Conservation (phyloP, 495 filamentous ascomycete species). For the Neurospora sp. region DNA sequence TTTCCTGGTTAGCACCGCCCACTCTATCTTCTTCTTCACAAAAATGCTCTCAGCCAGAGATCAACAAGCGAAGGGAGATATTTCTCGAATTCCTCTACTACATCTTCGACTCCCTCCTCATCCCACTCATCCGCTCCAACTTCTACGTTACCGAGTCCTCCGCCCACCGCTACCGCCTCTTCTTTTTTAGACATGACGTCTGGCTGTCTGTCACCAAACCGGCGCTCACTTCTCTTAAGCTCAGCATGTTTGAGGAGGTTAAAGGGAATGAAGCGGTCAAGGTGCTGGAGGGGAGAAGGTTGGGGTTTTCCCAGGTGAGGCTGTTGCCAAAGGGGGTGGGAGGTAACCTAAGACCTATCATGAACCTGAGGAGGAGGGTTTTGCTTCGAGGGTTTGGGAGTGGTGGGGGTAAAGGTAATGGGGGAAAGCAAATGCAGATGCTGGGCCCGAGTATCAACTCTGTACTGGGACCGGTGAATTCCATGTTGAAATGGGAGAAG, state of each 20-base stretch:
- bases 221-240: conserved; percentile 53
- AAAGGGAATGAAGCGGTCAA: conserved; percentile 11
- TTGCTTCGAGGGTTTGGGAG: conserved; percentile 24
- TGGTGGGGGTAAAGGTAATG: neutral
- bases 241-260: conserved; percentile 73
- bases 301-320: conserved; percentile 62
- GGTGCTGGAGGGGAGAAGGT: too few species aligned
- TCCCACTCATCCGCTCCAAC: conserved; percentile 75
- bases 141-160: conserved; percentile 89
- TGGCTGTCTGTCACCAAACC: conserved; percentile 73
- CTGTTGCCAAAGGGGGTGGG: conserved; percentile 57
- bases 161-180: conserved; percentile 66
- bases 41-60: too few species aligned
- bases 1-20: too few species aligned
- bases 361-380: conserved; percentile 64
- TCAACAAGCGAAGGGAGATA: too few species aligned
- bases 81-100: too few species aligned
- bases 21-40: too few species aligned
- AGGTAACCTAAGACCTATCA: conserved; percentile 57
- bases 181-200: conserved; percentile 91
- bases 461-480: conserved; percentile 62
- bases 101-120: conserved; percentile 78
- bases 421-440: conserved; percentile 18
- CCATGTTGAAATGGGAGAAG: conserved; percentile 70
- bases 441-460: conserved; percentile 73